A percentile compares a stretch with the other conserved stretches of the same genome.
Evolutionary conservation across 2,329 filamentous ascomycete genomes (phyloP).

Genomic region (Mycosphaerelloides madeirae): DNA sequence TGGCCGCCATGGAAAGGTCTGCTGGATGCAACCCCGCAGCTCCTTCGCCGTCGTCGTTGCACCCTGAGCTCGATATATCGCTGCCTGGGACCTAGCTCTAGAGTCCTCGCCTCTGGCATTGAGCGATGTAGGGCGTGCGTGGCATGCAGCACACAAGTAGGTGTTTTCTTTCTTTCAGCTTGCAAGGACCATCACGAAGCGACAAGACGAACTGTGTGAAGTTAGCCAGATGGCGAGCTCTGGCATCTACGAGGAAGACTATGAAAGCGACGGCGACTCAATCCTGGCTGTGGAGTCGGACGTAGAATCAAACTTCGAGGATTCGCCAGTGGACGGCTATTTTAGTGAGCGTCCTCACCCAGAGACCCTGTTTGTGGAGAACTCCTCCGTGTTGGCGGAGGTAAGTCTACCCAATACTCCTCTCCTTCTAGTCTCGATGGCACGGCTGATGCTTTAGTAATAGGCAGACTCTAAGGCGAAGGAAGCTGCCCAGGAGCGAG

Average conservation of each 20-base stretch:
- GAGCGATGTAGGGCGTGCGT: background rate
- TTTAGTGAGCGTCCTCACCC: constrained; percentile 16
- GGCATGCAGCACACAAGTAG: background rate
- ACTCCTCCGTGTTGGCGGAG: constrained; percentile 11
- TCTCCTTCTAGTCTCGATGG: background rate
- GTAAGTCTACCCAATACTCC: background rate
- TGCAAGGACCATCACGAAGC: background rate
- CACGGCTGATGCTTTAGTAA: background rate
- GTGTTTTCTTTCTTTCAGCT: background rate
- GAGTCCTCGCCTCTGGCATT: background rate
- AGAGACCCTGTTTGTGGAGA: constrained; percentile 16
- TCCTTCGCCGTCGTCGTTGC: background rate
- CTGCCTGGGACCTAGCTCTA: constrained; percentile 2
- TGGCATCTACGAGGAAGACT: constrained; percentile 8
- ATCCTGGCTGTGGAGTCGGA: constrained; percentile 12
- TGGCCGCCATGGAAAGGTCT: background rate
- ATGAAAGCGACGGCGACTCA: constrained; percentile 14
- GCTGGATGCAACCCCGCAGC: constrained; percentile 4
- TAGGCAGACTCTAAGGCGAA: constrained; percentile 16
- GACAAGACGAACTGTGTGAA: background rate
- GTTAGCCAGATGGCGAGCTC: constrained; percentile 7
- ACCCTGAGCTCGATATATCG: constrained; percentile 4
- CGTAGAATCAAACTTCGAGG: constrained; percentile 12
- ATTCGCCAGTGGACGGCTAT: constrained; percentile 24
- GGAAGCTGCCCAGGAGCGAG: constrained; percentile 14